Percentiles rank a stretch among this genome's conserved stretches.
Conservation (phyloP, 371 early-diverging fungal genomes). For the Dichotomocladium elegans region DNA sequence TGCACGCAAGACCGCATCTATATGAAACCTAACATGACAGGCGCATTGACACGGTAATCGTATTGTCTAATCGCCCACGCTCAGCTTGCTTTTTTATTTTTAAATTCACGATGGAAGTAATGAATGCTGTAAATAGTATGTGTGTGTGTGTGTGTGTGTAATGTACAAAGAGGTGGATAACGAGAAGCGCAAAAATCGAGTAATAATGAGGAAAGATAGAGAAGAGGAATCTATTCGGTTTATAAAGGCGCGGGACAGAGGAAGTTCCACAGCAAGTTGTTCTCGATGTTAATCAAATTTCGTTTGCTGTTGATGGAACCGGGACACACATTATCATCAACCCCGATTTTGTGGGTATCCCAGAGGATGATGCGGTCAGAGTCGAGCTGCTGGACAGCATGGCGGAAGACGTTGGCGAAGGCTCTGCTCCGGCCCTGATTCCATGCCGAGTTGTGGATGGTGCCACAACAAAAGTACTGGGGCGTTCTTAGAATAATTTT, state of each 20-base stretch:
- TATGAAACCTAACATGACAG: too few species aligned
- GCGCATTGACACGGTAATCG: too few species aligned
- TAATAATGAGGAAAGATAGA: too few species aligned
- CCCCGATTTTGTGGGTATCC: constrained; percentile 32
- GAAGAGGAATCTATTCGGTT: too few species aligned
- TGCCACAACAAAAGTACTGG: constrained; percentile 15
- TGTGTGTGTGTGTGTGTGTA: too few species aligned
- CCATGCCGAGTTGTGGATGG: constrained; percentile 12
- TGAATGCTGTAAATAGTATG: too few species aligned
- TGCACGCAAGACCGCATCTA: too few species aligned
- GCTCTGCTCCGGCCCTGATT: constrained; percentile 32
- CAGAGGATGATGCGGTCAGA: constrained; percentile 19
- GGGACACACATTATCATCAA: constrained; percentile 3
- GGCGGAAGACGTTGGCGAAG: constrained; percentile 22
- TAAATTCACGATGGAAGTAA: too few species aligned
- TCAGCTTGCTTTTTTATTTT: too few species aligned
- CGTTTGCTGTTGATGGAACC: constrained; percentile 18
- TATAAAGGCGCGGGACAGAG: constrained; percentile 6
- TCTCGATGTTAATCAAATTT: constrained; percentile 19
- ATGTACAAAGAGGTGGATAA: too few species aligned
- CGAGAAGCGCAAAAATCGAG: too few species aligned
- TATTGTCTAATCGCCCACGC: too few species aligned
- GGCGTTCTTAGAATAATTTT: constrained; percentile 29
- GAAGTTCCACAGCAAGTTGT: constrained; percentile 14
- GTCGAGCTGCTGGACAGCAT: constrained; percentile 2